phyloP scores from a whole-genome alignment of 2,329 filamentous ascomycete species.

The Thelonectria olida region DNA sequence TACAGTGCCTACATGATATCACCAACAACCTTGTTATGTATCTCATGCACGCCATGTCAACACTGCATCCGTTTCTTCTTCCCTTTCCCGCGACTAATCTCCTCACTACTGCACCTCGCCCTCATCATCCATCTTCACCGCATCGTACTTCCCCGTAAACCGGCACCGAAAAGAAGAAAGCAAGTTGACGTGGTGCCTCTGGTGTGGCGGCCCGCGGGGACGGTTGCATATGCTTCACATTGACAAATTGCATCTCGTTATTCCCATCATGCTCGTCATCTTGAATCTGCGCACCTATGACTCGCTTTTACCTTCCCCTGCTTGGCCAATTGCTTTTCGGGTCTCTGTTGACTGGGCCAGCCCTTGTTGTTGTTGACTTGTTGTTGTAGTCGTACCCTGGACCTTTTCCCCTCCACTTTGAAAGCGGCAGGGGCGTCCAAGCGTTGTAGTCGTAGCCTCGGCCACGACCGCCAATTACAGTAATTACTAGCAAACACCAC shows the following conservation, averaged over 20 bases:
- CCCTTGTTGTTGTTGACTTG: conserved; percentile 8
- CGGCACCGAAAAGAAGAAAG: not conserved
- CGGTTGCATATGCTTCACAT: conserved; percentile 12
- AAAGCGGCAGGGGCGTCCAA: not conserved
- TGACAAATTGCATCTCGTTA: not conserved
- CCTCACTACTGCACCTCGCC: not conserved
- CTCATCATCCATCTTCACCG: not conserved
- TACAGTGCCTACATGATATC: not conserved
- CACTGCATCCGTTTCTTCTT: not conserved
- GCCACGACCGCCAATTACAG: conserved; percentile 1
- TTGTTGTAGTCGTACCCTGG: conserved; percentile 3
- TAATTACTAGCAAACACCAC: not conserved
- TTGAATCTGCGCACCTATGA: conserved; percentile 2
- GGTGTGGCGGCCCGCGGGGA: not conserved
- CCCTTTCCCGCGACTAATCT: not conserved
- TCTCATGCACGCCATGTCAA: not conserved
- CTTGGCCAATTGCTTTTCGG: conserved; percentile 7
- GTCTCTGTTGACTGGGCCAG: not conserved
- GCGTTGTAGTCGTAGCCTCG: conserved; percentile 13
- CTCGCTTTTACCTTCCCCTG: not conserved
- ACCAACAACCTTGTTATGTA: not conserved
- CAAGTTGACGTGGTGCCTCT: conserved; percentile 5
- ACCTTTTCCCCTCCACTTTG: not conserved
- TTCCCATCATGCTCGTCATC: not conserved
- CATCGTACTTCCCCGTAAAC: not conserved